phyloP scores from a whole-genome alignment of 495 filamentous ascomycete species.

The Daldinia vernicosa region DNA sequence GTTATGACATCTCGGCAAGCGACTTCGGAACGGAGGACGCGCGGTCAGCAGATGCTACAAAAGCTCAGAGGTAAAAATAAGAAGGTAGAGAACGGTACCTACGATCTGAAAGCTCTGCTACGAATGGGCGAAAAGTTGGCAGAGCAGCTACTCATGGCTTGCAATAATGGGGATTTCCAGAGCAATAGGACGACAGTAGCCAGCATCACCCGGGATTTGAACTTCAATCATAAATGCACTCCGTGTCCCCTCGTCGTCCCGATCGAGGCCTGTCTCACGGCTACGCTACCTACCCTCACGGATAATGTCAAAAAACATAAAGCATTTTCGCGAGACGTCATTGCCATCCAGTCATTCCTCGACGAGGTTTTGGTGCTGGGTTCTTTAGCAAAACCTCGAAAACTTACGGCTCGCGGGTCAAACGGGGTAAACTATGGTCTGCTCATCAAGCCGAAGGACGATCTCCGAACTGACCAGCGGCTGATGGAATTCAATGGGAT shows the following conservation, averaged over 20 bases:
- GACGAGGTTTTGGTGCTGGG: constrained; percentile 90
- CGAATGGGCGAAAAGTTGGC: constrained; percentile 82
- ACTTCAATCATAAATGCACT: constrained; percentile 83
- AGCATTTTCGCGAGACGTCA: constrained; percentile 74
- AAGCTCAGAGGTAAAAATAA: constrained; percentile 49
- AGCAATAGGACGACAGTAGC: constrained; percentile 70
- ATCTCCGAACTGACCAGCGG: constrained; percentile 94
- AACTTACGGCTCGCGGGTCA: constrained; percentile 85
- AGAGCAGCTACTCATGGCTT: constrained; percentile 82
- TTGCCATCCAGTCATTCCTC: constrained; percentile 68
- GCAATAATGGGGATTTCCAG: constrained; percentile 75
- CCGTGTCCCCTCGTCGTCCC: constrained; percentile 89
- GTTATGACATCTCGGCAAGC: constrained; percentile 65
- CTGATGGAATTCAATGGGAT: constrained; percentile 99
- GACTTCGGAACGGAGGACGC: constrained; percentile 60
- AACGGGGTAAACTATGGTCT: constrained; percentile 89
- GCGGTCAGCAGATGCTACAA: constrained; percentile 62
- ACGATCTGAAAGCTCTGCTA: constrained; percentile 74
- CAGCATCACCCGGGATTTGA: constrained; percentile 75
- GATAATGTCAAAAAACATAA: constrained; percentile 77
- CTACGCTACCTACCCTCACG: constrained; percentile 78
- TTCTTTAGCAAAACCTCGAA: constrained; percentile 91
- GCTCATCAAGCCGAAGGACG: constrained; percentile 97
- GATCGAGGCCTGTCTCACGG: constrained; percentile 82
- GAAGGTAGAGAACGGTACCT: constrained; percentile 48